These are phyloP conservation scores for Mucor racemosus DNA, from an alignment of 371 early-diverging fungal species.

Conservation along the genomic window DNA sequence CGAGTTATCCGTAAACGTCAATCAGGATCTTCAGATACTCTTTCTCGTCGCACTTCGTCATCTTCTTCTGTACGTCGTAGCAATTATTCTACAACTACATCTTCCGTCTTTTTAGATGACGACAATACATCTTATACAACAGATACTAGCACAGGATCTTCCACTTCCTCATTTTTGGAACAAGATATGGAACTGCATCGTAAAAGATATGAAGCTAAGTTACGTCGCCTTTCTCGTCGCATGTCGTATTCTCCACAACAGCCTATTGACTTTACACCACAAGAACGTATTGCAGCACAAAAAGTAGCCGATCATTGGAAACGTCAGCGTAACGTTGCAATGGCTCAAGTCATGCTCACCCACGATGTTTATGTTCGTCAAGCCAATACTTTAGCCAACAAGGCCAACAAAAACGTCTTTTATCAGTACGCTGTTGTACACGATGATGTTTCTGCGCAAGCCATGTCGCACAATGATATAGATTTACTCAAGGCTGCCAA, in stretches of 20 bases:
- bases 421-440: conserved; percentile 76
- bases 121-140: conserved; percentile 20
- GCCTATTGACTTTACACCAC: conserved; percentile 36
- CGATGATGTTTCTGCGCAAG: conserved; percentile 42
- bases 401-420: conserved; percentile 71
- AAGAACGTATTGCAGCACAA: conserved; percentile 50
- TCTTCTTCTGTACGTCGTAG: conserved; percentile 31
- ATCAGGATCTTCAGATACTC: conserved; percentile 28
- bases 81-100: conserved; percentile 23
- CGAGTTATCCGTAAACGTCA: conserved; percentile 35
- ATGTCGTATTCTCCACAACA: conserved; percentile 24
- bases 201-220: conserved; percentile 53
- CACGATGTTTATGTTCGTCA: conserved; percentile 73
- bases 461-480: conserved; percentile 62
- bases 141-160: conserved; percentile 18
- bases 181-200: conserved; percentile 52
- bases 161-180: conserved; percentile 25
- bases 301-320: conserved; percentile 61
- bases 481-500: conserved; percentile 44
- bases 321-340: conserved; percentile 59
- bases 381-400: conserved; percentile 78
- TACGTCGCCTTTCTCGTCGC: conserved; percentile 41
- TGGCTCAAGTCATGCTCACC: conserved; percentile 68
- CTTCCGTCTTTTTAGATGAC: conserved; percentile 28
- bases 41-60: conserved; percentile 29